Evolutionary conservation across 2,329 filamentous ascomycete species (phyloP).

Genomic region (Diaporthe humulicola): DNA sequence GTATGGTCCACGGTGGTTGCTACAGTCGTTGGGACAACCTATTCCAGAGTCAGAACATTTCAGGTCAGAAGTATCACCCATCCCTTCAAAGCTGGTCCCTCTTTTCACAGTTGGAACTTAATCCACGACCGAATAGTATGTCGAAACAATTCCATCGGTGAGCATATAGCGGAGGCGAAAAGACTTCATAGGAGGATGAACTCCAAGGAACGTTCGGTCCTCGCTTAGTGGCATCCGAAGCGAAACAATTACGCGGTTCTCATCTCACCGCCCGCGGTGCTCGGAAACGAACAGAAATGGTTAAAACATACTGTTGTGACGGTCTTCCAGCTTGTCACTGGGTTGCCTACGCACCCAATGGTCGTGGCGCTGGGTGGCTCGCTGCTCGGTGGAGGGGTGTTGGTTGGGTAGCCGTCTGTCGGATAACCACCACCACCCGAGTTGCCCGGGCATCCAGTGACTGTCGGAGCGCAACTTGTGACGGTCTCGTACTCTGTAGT

Average conservation of each 20-base stretch:
- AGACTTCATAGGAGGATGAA: neutral
- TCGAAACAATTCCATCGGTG: neutral
- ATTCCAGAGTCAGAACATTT: conserved; percentile 1
- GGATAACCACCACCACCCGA: neutral
- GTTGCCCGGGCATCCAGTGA: conserved; percentile 12
- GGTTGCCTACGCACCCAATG: conserved; percentile 17
- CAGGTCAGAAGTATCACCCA: neutral
- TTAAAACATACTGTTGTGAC: conserved; percentile 23
- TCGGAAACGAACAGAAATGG: neutral
- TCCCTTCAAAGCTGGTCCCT: neutral
- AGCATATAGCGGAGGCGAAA: neutral
- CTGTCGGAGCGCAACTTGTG: conserved; percentile 26
- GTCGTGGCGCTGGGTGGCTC: conserved; percentile 7
- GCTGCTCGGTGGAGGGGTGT: neutral
- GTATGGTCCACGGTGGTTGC: conserved; percentile 25
- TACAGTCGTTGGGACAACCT: conserved; percentile 21
- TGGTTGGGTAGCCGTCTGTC: neutral
- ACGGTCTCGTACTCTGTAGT: neutral
- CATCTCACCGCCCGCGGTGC: too few species aligned
- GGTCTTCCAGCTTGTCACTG: conserved; percentile 30
- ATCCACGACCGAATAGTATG: too few species aligned
- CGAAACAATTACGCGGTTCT: too few species aligned
- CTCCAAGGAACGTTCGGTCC: neutral
- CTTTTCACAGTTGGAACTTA: neutral
- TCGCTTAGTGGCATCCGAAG: neutral